These are phyloP conservation scores for Colletotrichum karsti DNA, from an alignment of 2,329 filamentous ascomycete genomes.

Conservation along the genomic window DNA sequence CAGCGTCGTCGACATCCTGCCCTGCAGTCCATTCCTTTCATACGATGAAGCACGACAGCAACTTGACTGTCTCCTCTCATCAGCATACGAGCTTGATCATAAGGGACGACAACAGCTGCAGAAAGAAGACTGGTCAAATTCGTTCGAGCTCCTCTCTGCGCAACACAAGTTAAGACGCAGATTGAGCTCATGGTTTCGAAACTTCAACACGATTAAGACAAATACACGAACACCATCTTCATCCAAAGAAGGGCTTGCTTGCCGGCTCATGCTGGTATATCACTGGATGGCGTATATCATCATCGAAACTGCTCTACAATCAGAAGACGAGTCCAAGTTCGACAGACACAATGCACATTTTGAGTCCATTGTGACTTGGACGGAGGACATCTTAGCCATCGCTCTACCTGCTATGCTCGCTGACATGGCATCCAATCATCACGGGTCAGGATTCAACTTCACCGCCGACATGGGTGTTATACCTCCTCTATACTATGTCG, in stretches of 20 bases:
- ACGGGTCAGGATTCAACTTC: conserved; percentile 30
- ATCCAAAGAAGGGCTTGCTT: conserved; percentile 14
- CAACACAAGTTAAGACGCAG: neutral
- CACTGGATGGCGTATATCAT: conserved; percentile 54
- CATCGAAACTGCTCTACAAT: conserved; percentile 41
- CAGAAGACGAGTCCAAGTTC: conserved; percentile 43
- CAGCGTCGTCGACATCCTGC: too few relatives aligned
- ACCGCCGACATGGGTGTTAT: conserved; percentile 54
- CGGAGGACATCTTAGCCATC: neutral
- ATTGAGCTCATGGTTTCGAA: conserved; percentile 33
- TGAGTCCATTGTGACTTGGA: conserved; percentile 36
- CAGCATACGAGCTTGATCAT: neutral
- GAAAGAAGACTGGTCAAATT: neutral
- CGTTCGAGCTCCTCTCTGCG: neutral
- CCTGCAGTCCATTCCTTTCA: conserved; percentile 1
- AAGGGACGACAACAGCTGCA: neutral
- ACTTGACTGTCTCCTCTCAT: neutral
- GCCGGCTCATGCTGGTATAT: conserved; percentile 43
- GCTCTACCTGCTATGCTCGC: neutral
- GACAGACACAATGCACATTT: conserved; percentile 45
- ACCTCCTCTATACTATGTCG: conserved; percentile 53
- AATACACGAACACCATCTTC: conserved; percentile 21
- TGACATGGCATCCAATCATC: conserved; percentile 20
- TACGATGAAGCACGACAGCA: conserved; percentile 10
- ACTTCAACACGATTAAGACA: conserved; percentile 35